phyloP scores from a whole-genome alignment of 164 flowering plant genomes.

The Magnolia changhungtana region DNA sequence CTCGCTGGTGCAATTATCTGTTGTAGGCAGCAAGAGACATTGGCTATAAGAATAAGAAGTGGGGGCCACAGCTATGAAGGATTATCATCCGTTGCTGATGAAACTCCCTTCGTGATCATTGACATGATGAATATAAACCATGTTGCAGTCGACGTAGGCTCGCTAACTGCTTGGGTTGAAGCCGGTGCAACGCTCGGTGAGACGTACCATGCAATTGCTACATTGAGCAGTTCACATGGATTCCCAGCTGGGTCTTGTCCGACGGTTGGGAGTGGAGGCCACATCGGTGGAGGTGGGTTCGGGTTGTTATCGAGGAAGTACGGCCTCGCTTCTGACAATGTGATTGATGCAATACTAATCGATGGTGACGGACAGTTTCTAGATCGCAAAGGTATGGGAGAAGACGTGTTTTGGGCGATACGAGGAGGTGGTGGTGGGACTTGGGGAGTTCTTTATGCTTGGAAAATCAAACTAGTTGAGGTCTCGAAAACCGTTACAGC shows the following conservation, averaged over 20 bases:
- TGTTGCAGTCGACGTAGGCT: constrained; percentile 17
- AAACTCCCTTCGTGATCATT: constrained; percentile 20
- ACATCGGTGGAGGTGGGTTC: constrained; percentile 33
- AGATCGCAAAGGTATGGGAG: constrained; percentile 23
- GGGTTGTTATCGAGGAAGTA: constrained; percentile 30
- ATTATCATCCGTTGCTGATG: constrained; percentile 9
- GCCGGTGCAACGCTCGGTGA: constrained; percentile 37
- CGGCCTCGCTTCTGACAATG: constrained; percentile 31
- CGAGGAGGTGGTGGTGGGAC: constrained; percentile 25
- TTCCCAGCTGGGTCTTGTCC: constrained; percentile 35
- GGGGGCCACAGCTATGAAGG: constrained; percentile 36
- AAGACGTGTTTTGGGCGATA: constrained; percentile 31
- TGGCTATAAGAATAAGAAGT: constrained; percentile 19
- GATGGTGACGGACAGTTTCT: constrained; percentile 18
- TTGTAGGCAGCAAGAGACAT: constrained; percentile 14
- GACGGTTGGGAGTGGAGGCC: constrained; percentile 29
- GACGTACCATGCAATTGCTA: constrained; percentile 21
- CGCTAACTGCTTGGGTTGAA: constrained; percentile 27
- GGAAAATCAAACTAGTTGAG: constrained; percentile 18
- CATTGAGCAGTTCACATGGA: constrained; percentile 19
- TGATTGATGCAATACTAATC: constrained; percentile 23
- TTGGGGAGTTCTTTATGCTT: constrained; percentile 24
- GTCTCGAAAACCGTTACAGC: constrained; percentile 19
- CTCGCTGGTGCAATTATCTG: constrained; percentile 18
- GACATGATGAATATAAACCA: constrained; percentile 29